Evolutionary conservation across 768 basidiomycete species (phyloP).

Genomic region (Mycena metata): DNA sequence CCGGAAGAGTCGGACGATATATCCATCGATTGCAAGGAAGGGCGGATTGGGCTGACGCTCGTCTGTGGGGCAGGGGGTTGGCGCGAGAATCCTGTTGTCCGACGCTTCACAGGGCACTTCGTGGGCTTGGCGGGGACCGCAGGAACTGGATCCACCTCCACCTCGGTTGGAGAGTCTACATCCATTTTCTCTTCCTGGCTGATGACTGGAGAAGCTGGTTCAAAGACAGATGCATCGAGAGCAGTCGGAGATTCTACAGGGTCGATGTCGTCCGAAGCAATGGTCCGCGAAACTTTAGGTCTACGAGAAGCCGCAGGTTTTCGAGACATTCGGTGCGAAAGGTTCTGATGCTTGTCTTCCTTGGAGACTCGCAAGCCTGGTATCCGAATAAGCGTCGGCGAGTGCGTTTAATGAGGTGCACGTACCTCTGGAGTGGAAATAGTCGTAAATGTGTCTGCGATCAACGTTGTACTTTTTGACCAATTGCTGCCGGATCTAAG

Average conservation of each 20-base stretch:
- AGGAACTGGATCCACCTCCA: too few species aligned
- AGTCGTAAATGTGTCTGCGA: conserved; percentile 56
- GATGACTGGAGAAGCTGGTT: not conserved
- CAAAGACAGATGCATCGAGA: not conserved
- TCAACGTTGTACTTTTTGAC: conserved; percentile 35
- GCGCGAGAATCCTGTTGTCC: not conserved
- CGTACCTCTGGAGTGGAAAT: conserved; percentile 62
- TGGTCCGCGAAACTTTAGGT: conserved; percentile 3
- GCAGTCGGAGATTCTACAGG: conserved; percentile 8
- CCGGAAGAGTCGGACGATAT: conserved; percentile 23
- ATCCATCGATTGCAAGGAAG: conserved; percentile 18
- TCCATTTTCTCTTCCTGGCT: not conserved
- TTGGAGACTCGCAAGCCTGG: conserved; percentile 72
- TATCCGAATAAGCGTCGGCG: not conserved
- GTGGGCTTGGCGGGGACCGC: not conserved
- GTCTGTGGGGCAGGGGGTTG: not conserved
- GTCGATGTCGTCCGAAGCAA: not conserved
- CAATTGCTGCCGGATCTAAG: conserved; percentile 31
- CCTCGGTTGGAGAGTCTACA: too few species aligned
- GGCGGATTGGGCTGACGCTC: conserved; percentile 20
- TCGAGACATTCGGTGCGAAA: conserved; percentile 53
- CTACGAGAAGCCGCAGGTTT: conserved; percentile 27
- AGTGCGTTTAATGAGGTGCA: conserved; percentile 11
- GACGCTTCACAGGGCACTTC: conserved; percentile 16
- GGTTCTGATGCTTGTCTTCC: conserved; percentile 72